Conservation (phyloP, 495 filamentous ascomycete species). For the Aspergillus nanangensis region DNA sequence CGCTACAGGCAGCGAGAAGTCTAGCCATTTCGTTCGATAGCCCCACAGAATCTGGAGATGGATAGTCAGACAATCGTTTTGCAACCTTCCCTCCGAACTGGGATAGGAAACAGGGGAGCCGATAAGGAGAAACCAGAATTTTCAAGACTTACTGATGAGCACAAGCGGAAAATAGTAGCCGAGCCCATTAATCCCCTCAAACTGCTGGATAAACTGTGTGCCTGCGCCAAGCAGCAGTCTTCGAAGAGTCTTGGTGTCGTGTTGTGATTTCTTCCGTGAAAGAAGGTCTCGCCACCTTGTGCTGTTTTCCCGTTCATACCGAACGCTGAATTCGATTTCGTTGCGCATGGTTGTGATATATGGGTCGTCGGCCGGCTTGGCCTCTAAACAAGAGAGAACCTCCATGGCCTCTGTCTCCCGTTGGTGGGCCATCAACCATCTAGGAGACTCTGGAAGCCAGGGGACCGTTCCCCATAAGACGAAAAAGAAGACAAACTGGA, state of each 20-base stretch:
- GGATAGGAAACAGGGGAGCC: background rate
- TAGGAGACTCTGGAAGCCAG: slow-evolving; percentile 52
- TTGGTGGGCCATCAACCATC: slow-evolving; percentile 7
- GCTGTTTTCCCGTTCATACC: slow-evolving; percentile 43
- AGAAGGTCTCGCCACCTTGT: slow-evolving; percentile 43
- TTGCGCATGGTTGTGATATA: slow-evolving; percentile 36
- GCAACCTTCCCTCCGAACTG: too few relatives aligned
- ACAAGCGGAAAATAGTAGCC: slow-evolving; percentile 47
- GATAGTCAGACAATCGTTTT: too few relatives aligned
- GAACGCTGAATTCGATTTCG: slow-evolving; percentile 40
- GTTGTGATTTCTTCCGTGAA: slow-evolving; percentile 30
- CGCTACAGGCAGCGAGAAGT: slow-evolving; percentile 45
- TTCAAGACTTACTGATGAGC: slow-evolving; percentile 42
- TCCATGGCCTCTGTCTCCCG: background rate
- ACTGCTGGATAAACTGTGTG: slow-evolving; percentile 50
- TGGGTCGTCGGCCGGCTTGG: slow-evolving; percentile 36
- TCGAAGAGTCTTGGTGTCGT: slow-evolving; percentile 43
- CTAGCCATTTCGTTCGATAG: background rate
- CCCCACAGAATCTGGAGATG: background rate
- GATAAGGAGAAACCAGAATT: slow-evolving; percentile 19
- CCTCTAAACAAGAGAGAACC: slow-evolving; percentile 17
- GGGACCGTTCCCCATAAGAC: slow-evolving; percentile 44
- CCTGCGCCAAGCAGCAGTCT: slow-evolving; percentile 45
- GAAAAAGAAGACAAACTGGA: slow-evolving; percentile 53
- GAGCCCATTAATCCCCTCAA: slow-evolving; percentile 39